These are phyloP conservation scores for Microsporum audouinii DNA, from an alignment of 2,329 filamentous ascomycete genomes.

Conservation along the genomic window DNA sequence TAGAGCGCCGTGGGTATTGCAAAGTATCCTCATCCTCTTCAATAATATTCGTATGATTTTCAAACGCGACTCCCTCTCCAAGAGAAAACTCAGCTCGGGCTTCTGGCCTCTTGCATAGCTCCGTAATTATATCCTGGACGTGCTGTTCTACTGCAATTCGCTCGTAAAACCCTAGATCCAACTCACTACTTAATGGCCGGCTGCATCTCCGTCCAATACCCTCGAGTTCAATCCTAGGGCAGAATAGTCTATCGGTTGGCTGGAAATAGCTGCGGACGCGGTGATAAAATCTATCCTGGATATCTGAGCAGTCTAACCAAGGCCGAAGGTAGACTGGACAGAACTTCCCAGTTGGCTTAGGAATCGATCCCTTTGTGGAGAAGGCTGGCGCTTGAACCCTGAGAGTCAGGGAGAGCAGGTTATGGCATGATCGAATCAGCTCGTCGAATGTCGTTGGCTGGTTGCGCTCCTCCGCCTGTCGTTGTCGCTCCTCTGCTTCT, in stretches of 20 bases:
- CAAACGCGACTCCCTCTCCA: constrained; percentile 15
- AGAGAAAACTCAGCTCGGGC: background rate
- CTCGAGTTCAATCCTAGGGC: background rate
- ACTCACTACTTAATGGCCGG: constrained; percentile 16
- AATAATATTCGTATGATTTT: constrained; percentile 12
- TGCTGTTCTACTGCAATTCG: constrained; percentile 18
- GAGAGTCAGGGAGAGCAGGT: background rate
- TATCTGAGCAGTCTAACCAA: background rate
- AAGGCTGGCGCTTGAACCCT: background rate
- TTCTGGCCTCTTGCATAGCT: constrained; percentile 15
- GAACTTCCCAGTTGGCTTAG: constrained; percentile 1
- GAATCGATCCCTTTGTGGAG: background rate
- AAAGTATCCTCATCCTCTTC: constrained; percentile 9
- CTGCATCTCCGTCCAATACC: background rate
- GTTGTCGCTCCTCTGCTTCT: background rate
- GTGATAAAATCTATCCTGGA: background rate
- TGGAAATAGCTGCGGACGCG: background rate
- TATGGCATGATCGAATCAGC: background rate
- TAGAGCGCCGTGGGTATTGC: constrained; percentile 3
- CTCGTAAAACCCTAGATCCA: constrained; percentile 17
- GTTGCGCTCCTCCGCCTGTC: background rate
- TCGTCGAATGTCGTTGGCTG: background rate
- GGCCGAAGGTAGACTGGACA: background rate
- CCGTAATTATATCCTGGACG: constrained; percentile 17
- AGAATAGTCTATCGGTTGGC: background rate